Evolutionary conservation across 148 eudicot species (phyloP).

Genomic region (Heliamphora exappendiculata): DNA sequence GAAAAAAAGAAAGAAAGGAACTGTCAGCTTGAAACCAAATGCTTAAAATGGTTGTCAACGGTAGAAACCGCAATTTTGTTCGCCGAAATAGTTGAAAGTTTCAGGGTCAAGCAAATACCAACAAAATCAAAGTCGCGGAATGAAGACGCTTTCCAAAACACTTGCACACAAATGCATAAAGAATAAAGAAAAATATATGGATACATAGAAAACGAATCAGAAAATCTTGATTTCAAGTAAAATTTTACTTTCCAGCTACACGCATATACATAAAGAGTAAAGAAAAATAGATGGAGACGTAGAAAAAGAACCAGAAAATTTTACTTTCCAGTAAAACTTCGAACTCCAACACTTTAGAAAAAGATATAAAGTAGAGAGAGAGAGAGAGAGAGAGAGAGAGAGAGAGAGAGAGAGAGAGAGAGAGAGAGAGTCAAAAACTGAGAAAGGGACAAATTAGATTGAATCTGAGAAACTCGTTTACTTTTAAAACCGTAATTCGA

Average conservation of each 20-base stretch:
- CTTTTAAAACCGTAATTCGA: background rate
- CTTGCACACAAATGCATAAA: too few species aligned
- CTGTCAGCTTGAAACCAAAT: background rate
- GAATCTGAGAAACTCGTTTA: slow-evolving; percentile 12
- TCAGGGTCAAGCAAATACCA: slow-evolving; percentile 1
- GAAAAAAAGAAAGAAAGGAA: too few species aligned
- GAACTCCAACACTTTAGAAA: too few species aligned
- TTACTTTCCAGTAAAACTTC: slow-evolving; percentile 3
- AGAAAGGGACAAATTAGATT: slow-evolving; percentile 1
- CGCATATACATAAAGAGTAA: background rate
- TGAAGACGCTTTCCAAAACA: background rate
- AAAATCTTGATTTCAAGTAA: too few species aligned
- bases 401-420: background rate
- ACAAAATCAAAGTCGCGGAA: background rate
- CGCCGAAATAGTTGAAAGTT: background rate
- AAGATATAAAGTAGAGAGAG: background rate
- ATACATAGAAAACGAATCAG: too few species aligned
- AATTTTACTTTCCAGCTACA: too few species aligned
- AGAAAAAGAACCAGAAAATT: slow-evolving; percentile 1
- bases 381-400: background rate
- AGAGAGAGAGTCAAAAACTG: background rate
- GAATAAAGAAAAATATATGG: too few species aligned
- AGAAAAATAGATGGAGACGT: background rate
- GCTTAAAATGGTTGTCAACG: background rate
- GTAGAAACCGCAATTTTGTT: background rate